These are phyloP conservation scores for Diaporthe sp. DNA, from an alignment of 2,329 filamentous ascomycete genomes.

Conservation along the genomic window DNA sequence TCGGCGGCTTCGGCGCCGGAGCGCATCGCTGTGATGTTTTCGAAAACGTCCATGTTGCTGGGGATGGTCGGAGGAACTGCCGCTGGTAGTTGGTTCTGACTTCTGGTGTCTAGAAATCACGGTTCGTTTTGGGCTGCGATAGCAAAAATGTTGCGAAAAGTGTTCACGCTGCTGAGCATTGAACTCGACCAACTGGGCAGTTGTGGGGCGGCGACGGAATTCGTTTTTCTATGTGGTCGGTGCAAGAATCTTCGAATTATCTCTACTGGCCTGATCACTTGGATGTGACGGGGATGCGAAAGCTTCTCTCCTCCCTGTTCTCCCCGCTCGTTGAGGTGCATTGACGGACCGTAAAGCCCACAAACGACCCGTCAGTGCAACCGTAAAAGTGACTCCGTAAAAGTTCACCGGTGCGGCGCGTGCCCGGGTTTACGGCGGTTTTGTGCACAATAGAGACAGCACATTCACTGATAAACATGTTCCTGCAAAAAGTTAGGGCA, in stretches of 20 bases:
- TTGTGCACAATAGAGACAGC: background rate
- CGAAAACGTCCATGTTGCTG: background rate
- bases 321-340: background rate
- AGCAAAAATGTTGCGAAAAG: background rate
- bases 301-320: background rate
- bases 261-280: background rate
- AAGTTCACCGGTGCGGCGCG: background rate
- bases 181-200: background rate
- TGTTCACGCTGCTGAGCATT: background rate
- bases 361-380: too few species aligned
- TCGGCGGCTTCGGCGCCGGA: background rate
- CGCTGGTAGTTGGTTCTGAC: background rate
- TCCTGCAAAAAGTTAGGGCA: background rate
- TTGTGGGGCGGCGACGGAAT: background rate
- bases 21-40: background rate
- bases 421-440: background rate
- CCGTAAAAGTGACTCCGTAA: background rate
- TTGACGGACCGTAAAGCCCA: background rate
- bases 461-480: background rate
- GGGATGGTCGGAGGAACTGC: background rate
- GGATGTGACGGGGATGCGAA: background rate
- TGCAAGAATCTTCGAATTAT: background rate
- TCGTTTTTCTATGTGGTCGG: background rate
- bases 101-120: too few species aligned
- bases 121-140: too few species aligned